phyloP scores from a whole-genome alignment of 73 alveolate genomes.

The Urostyla sp. region DNA sequence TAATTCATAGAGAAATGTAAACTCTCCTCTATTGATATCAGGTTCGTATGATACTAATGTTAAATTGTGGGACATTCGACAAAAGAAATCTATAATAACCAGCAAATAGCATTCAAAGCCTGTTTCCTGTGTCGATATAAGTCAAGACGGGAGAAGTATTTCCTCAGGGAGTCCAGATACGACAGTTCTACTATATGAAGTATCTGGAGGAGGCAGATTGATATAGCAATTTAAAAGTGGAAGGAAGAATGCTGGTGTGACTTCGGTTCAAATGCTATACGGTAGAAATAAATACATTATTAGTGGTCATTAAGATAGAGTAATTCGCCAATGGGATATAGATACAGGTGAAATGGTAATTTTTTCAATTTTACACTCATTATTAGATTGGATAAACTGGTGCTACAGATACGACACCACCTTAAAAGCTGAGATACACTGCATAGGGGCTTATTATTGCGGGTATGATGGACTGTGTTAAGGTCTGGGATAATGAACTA shows the following conservation, averaged over 20 bases:
- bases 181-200: too few relatives aligned
- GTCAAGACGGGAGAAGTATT: slow-evolving; percentile 57
- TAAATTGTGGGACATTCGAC: slow-evolving; percentile 69
- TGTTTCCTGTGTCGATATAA: slow-evolving; percentile 68
- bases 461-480: slow-evolving; percentile 66
- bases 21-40: slow-evolving; percentile 46
- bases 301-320: slow-evolving; percentile 61
- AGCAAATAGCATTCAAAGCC: slow-evolving; percentile 70
- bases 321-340: slow-evolving; percentile 64
- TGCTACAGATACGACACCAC: slow-evolving; percentile 67
- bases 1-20: slow-evolving; percentile 15
- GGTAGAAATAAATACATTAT: slow-evolving; percentile 55
- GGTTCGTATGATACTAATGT: slow-evolving; percentile 73
- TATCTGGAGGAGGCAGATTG: too few relatives aligned
- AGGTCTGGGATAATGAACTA: slow-evolving; percentile 61
- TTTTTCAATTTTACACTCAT: not conserved
- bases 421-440: slow-evolving; percentile 33
- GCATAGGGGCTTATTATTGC: slow-evolving; percentile 59
- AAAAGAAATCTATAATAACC: slow-evolving; percentile 57
- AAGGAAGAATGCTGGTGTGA: slow-evolving; percentile 53
- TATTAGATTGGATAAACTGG: slow-evolving; percentile 27
- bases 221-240: too few relatives aligned
- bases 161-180: slow-evolving; percentile 72
- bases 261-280: slow-evolving; percentile 47
- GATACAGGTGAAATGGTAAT: slow-evolving; percentile 30